Conservation (phyloP, 2,329 filamentous ascomycete species). For the Dryadomyces quercus-mongolicae region DNA sequence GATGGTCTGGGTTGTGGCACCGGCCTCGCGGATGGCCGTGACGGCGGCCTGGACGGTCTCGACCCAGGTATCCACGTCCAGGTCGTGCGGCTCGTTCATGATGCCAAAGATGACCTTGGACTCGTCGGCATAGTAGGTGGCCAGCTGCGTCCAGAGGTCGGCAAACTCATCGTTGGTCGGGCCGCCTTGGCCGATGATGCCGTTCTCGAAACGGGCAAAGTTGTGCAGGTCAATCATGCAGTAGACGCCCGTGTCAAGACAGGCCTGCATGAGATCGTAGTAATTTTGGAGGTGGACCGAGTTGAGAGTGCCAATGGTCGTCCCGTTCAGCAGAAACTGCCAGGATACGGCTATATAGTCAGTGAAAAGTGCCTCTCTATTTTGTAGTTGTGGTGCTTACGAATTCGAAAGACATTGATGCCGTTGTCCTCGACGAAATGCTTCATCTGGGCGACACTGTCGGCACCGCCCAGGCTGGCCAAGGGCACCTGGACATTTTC, state of each 20-base stretch:
- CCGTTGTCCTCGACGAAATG: constrained; percentile 41
- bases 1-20: constrained; percentile 47
- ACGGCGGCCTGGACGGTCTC: constrained; percentile 49
- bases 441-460: constrained; percentile 35
- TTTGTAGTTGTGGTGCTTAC: too few relatives aligned
- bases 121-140: constrained; percentile 42
- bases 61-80: constrained; percentile 46
- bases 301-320: constrained; percentile 29
- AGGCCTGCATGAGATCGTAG: constrained; percentile 35
- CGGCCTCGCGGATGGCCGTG: constrained; percentile 52
- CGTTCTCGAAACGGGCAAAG: constrained; percentile 47
- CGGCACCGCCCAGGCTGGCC: constrained; percentile 16
- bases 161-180: constrained; percentile 50
- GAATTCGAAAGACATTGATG: constrained; percentile 45
- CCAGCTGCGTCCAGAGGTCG: constrained; percentile 44
- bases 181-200: constrained; percentile 53
- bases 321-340: constrained; percentile 36
- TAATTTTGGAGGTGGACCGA: constrained; percentile 29
- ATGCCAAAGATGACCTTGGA: constrained; percentile 48
- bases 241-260: constrained; percentile 31
- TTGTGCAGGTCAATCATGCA: constrained; percentile 43
- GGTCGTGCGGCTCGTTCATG: constrained; percentile 59
- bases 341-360: constrained; percentile 29
- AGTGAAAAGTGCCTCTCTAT: too few relatives aligned
- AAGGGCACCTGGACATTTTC: constrained; percentile 20